Evolutionary conservation across 106 monocot species (phyloP).

Genomic region (Phalaenopsis equestris): DNA sequence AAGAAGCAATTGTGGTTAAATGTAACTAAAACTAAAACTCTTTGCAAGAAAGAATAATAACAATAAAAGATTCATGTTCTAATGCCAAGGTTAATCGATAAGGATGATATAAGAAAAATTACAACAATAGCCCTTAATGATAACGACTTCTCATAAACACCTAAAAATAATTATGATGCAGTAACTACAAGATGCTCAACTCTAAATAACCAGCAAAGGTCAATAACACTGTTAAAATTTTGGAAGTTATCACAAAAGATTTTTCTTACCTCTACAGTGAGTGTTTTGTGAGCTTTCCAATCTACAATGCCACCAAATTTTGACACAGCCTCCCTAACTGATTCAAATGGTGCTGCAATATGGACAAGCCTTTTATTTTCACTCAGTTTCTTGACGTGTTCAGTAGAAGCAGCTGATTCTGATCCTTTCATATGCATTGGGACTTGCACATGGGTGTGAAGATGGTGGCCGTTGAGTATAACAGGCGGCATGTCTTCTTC

Average conservation of each 20-base stretch:
- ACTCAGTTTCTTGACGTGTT: conserved; percentile 5
- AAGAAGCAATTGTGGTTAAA: not conserved
- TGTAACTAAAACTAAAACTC: not conserved
- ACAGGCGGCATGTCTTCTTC: not conserved
- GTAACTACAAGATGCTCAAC: too few species aligned
- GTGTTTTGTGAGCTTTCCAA: conserved; percentile 59
- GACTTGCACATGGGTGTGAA: not conserved
- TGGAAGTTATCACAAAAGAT: not conserved
- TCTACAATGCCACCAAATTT: conserved; percentile 58
- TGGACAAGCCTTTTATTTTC: conserved; percentile 31
- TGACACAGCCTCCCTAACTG: conserved; percentile 55
- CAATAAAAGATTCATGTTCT: too few species aligned
- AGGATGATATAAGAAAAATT: too few species aligned
- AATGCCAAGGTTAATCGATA: too few species aligned
- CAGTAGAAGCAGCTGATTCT: conserved; percentile 10
- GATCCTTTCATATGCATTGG: conserved; percentile 1
- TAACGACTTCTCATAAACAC: not conserved
- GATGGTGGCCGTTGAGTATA: conserved; percentile 1
- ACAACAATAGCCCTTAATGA: not conserved
- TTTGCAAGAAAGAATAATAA: not conserved
- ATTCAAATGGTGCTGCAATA: conserved; percentile 58
- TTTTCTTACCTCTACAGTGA: conserved; percentile 35
- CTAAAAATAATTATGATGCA: not conserved
- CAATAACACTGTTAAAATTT: not conserved
- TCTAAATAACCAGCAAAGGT: not conserved